These are phyloP conservation scores for Penicillium steckii DNA, from an alignment of 495 filamentous ascomycete genomes.

Conservation along the genomic window DNA sequence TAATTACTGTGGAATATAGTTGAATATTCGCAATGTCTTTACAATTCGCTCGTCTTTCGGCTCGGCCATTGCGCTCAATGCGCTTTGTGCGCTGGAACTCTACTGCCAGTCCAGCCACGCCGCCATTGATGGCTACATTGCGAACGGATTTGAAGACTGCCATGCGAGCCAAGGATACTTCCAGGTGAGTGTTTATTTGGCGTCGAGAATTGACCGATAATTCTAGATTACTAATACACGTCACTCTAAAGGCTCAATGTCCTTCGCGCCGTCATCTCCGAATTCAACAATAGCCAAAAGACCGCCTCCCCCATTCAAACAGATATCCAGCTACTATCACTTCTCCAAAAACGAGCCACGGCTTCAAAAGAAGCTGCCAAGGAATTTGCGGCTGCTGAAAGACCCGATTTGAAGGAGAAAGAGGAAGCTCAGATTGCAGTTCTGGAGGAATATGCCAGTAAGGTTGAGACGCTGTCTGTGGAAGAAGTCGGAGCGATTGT, in stretches of 20 bases:
- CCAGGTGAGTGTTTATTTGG: slow-evolving; percentile 32
- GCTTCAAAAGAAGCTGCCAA: slow-evolving; percentile 48
- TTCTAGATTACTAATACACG: background rate
- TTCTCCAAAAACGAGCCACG: slow-evolving; percentile 55
- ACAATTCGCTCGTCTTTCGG: slow-evolving; percentile 25
- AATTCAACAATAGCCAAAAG: slow-evolving; percentile 62
- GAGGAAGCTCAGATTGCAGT: slow-evolving; percentile 56
- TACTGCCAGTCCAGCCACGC: slow-evolving; percentile 36
- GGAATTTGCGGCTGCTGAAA: slow-evolving; percentile 50
- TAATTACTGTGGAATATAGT: too few relatives aligned
- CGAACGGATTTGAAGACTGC: slow-evolving; percentile 59
- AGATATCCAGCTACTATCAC: slow-evolving; percentile 56
- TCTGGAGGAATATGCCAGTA: slow-evolving; percentile 55
- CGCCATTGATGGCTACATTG: slow-evolving; percentile 51
- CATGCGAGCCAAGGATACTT: slow-evolving; percentile 59
- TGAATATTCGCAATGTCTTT: background rate
- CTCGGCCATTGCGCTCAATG: slow-evolving; percentile 13
- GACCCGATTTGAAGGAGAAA: slow-evolving; percentile 56
- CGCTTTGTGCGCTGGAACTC: slow-evolving; percentile 43
- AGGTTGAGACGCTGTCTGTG: slow-evolving; percentile 48
- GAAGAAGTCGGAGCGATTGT: slow-evolving; percentile 52
- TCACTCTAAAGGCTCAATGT: slow-evolving; percentile 48
- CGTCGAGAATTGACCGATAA: slow-evolving; percentile 1
- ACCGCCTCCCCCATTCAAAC: slow-evolving; percentile 55
- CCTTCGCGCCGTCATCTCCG: slow-evolving; percentile 58